Evolutionary conservation across 805 yeast species (phyloP).

Genomic region (Danielozyma ontarioensis): DNA sequence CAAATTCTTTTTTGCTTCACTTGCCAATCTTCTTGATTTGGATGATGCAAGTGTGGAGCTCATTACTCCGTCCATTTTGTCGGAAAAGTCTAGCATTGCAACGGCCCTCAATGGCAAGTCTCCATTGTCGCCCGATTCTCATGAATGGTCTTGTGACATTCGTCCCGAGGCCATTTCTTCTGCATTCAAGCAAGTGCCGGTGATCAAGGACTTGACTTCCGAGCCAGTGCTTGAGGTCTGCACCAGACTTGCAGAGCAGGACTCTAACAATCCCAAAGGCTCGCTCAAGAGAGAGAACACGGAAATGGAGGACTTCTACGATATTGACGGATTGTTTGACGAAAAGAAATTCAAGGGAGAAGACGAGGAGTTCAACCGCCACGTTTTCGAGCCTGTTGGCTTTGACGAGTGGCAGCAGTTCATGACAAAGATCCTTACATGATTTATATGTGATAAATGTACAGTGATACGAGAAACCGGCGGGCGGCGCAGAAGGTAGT

Average conservation of each 20-base stretch:
- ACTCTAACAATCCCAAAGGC: conserved; percentile 1
- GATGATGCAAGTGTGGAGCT: conserved; percentile 32
- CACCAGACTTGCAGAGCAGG: conserved; percentile 9
- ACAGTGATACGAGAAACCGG: neutral
- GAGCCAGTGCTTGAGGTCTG: conserved; percentile 20
- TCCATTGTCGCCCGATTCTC: conserved; percentile 35
- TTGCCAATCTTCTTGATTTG: conserved; percentile 46
- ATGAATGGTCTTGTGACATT: conserved; percentile 41
- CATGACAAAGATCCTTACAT: conserved; percentile 11
- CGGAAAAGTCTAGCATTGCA: conserved; percentile 5
- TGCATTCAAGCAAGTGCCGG: conserved; percentile 42
- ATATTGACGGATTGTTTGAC: conserved; percentile 30
- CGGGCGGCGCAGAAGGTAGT: neutral
- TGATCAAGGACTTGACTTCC: conserved; percentile 28
- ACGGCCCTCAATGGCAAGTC: conserved; percentile 24
- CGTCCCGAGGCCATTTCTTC: conserved; percentile 40
- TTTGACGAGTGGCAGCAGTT: conserved; percentile 33
- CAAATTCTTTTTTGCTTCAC: conserved; percentile 44
- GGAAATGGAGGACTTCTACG: conserved; percentile 21
- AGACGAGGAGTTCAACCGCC: conserved; percentile 10
- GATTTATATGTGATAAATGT: neutral
- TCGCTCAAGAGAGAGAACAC: conserved; percentile 17
- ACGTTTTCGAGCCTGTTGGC: conserved; percentile 23
- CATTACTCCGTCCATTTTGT: conserved; percentile 12
- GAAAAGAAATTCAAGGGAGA: conserved; percentile 29